A percentile compares a stretch with the other conserved stretches of the same genome.
Evolutionary conservation across 2,329 filamentous ascomycete genomes (phyloP).

Genomic region (Calonectria pauciramosa): DNA sequence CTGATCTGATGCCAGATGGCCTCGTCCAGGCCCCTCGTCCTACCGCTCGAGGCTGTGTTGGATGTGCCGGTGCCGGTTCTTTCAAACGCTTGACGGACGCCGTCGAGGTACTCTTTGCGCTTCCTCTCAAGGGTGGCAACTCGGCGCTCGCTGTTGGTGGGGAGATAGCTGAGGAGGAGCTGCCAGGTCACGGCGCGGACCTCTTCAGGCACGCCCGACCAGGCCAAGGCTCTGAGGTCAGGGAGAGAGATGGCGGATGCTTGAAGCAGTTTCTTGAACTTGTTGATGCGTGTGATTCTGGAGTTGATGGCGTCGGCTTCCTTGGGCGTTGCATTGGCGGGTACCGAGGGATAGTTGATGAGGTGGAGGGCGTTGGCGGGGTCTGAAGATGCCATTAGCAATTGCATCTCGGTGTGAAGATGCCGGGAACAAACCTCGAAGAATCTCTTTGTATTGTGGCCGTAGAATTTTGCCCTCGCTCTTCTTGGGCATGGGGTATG

Average conservation of each 20-base stretch:
- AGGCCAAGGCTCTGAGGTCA: conserved; percentile 87
- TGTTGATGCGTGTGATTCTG: conserved; percentile 94
- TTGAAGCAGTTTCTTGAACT: conserved; percentile 97
- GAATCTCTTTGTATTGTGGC: conserved; percentile 97
- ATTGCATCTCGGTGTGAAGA: background rate
- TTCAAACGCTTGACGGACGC: conserved; percentile 81
- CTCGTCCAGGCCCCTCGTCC: conserved; percentile 84
- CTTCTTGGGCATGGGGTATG: conserved; percentile 90
- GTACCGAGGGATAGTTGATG: conserved; percentile 86
- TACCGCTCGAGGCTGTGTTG: conserved; percentile 55
- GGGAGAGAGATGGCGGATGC: conserved; percentile 88
- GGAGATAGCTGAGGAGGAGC: conserved; percentile 92
- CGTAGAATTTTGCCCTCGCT: conserved; percentile 94
- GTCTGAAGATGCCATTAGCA: conserved; percentile 56
- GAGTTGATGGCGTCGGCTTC: conserved; percentile 89
- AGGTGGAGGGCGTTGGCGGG: conserved; percentile 96
- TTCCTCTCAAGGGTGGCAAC: conserved; percentile 93
- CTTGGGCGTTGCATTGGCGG: conserved; percentile 81
- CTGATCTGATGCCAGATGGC: conserved; percentile 99
- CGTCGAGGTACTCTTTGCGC: conserved; percentile 95
- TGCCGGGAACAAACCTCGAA: conserved; percentile 68
- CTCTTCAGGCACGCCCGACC: conserved; percentile 95
- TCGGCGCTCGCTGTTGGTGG: conserved; percentile 94
- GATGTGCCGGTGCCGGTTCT: conserved; percentile 71
- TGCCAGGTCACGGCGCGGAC: conserved; percentile 99